Base-by-base conservation (phyloP, 1,139 yeast species). In the Kodamaea fungicola region DNA sequence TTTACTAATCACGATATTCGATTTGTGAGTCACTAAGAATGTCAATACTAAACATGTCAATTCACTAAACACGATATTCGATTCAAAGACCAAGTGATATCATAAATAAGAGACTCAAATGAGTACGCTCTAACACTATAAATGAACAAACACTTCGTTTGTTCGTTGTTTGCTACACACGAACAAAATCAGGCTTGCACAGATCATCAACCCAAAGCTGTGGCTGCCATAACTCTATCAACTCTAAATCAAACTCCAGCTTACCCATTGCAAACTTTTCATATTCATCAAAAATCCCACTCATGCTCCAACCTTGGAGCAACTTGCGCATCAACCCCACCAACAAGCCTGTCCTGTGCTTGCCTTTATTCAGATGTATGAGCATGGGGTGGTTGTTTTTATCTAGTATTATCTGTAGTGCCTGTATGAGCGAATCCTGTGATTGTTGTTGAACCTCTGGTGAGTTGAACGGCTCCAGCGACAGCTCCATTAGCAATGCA, bases 241-340 rank as follows among this genome's bases (percentile, higher is more conserved):
- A 73, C 58, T 88, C 96, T 54, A 90, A 72, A 62, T 90, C 97
- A 40, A 83, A 84, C 50, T 88, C 97, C 10, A 92, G 90, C 61
- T 90, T 92, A 3, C 96, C 97, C 53, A 87, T 82, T 4, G 97
- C 95, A 61, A 88, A 92, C 57, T 86, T 80, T 43, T 85, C 89
- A 59, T 92, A 92, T 57, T 92, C 98, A 56, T 89, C 96, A 59
- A 88, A 92, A 4, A 88, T 84, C 1, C 96, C 95, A 37, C 96
- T 83, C 52, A 87, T 70, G 43, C 94, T 80, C 98, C 98, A 90
- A 2, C 95, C 95, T 59, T 89, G 96, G 30, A 89, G 66, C 42
- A 84, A 59, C 54, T 86, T 87, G 35, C 98, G 66, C 76, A 90
- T 81, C 21, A 87, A 72, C 0, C 97, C 98, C 12, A 89, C 94